Evolutionary conservation across 2,329 filamentous ascomycete species (phyloP).

Genomic region (Pezicula rhizophila): DNA sequence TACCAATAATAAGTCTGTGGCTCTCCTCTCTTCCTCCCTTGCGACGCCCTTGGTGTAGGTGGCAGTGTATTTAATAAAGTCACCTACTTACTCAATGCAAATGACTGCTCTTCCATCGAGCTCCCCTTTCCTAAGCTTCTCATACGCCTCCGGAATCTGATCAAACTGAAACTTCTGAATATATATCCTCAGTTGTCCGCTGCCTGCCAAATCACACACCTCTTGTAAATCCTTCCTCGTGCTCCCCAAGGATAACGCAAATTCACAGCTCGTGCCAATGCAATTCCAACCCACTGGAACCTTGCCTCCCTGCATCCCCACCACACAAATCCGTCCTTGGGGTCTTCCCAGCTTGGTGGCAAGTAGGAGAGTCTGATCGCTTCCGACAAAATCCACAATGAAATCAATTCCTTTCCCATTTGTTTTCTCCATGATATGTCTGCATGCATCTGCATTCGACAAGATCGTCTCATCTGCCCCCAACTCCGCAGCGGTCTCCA

Average conservation of each 20-base stretch:
- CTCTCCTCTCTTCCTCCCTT: too few species aligned
- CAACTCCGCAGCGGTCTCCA: neutral
- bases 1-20: too few species aligned
- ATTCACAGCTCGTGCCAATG: neutral
- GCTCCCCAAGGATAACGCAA: neutral
- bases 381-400: neutral
- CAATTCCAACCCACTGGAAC: neutral
- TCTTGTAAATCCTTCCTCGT: too few species aligned
- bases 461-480: neutral
- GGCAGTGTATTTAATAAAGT: too few species aligned
- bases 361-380: neutral
- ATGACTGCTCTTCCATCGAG: too few species aligned
- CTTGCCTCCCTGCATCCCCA: neutral
- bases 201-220: too few species aligned
- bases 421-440: neutral
- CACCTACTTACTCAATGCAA: too few species aligned
- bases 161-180: too few species aligned
- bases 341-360: neutral
- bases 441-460: neutral
- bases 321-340: neutral
- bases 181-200: too few species aligned
- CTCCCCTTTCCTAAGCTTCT: too few species aligned
- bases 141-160: too few species aligned
- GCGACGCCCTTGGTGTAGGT: too few species aligned
- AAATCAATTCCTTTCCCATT: neutral